Evolutionary conservation across 805 yeast species (phyloP).

Genomic region (Ogataea nakhonphanomensis): DNA sequence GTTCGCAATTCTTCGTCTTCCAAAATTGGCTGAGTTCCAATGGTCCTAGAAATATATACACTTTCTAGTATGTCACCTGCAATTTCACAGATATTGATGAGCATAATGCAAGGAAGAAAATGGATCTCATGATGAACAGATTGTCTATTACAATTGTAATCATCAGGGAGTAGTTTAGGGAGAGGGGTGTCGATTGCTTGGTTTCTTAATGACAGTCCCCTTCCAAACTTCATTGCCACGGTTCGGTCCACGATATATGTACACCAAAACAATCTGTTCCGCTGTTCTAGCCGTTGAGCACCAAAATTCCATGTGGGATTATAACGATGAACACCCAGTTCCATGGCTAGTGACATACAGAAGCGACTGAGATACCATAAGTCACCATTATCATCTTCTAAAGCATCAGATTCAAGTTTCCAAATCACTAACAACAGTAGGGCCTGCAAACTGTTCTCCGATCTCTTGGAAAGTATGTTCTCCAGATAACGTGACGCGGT

Average conservation of each 20-base stretch:
- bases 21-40: slow-evolving; percentile 19
- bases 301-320: slow-evolving; percentile 29
- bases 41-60: slow-evolving; percentile 24
- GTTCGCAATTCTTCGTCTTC: slow-evolving; percentile 15
- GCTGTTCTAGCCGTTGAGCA: slow-evolving; percentile 18
- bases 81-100: slow-evolving; percentile 19
- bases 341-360: slow-evolving; percentile 29
- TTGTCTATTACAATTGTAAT: slow-evolving; percentile 12
- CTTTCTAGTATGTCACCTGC: slow-evolving; percentile 25
- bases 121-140: slow-evolving; percentile 16
- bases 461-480: slow-evolving; percentile 18
- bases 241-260: slow-evolving; percentile 24
- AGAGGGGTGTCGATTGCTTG: slow-evolving; percentile 28
- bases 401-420: slow-evolving; percentile 21
- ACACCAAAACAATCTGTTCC: slow-evolving; percentile 27
- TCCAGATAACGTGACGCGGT: slow-evolving; percentile 26
- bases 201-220: slow-evolving; percentile 24
- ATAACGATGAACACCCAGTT: slow-evolving; percentile 26
- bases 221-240: slow-evolving; percentile 27
- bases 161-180: slow-evolving; percentile 21
- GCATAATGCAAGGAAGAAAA: slow-evolving; percentile 20
- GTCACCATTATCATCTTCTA: slow-evolving; percentile 27
- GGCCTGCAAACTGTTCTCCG: slow-evolving; percentile 24
- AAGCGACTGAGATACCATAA: slow-evolving; percentile 26
- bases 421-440: slow-evolving; percentile 22